Conservation (phyloP, 2,329 filamentous ascomycete species). For the Neofusicoccum sp. region DNA sequence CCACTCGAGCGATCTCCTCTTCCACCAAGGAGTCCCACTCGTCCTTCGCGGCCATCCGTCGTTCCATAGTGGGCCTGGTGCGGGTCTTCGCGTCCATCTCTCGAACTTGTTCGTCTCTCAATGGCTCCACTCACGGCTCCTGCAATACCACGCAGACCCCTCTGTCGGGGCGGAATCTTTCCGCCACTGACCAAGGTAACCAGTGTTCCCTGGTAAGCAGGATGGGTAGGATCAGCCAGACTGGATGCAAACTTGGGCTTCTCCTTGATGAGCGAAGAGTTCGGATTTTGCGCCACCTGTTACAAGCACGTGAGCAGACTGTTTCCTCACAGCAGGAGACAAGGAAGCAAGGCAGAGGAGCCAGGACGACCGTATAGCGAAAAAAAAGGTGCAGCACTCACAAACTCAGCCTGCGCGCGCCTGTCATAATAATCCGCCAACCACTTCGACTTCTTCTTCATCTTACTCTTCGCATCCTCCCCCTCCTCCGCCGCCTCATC, state of each 20-base stretch:
- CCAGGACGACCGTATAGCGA: not conserved
- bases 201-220: constrained; percentile 50
- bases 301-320: constrained; percentile 22
- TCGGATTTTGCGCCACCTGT: constrained; percentile 38
- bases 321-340: too few relatives aligned
- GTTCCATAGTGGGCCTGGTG: too few relatives aligned
- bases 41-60: not conserved
- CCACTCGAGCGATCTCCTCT: not conserved
- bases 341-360: not conserved
- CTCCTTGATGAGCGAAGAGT: constrained; percentile 36
- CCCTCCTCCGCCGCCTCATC: constrained; percentile 26
- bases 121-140: not conserved
- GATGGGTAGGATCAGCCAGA: constrained; percentile 53
- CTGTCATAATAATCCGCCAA: constrained; percentile 52
- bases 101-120: not conserved
- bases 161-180: constrained; percentile 29
- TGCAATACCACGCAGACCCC: constrained; percentile 9
- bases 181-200: constrained; percentile 50
- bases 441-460: constrained; percentile 37
- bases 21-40: not conserved
- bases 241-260: constrained; percentile 45
- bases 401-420: constrained; percentile 48
- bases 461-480: constrained; percentile 28
- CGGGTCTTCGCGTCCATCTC: not conserved
- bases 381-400: constrained; percentile 23